Evolutionary conservation across 176 grass and related monocot genomes (phyloP).

Genomic region (Eleusine coracana): DNA sequence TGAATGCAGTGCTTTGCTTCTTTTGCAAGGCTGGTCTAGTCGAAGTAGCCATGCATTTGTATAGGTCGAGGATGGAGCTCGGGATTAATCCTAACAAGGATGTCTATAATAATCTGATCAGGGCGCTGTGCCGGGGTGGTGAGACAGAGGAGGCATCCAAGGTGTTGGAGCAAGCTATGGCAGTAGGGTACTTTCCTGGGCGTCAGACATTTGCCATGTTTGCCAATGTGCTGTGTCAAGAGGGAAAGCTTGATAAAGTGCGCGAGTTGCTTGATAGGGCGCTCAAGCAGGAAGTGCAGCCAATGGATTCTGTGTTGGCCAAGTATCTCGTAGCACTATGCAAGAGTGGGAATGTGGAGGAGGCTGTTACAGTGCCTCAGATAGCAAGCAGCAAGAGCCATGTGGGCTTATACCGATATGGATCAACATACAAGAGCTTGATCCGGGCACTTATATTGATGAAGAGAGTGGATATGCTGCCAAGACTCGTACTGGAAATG

Average conservation of each 20-base stretch:
- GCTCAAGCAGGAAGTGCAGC: slow-evolving; percentile 60
- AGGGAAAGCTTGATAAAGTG: slow-evolving; percentile 80
- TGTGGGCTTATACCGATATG: slow-evolving; percentile 57
- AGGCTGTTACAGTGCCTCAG: slow-evolving; percentile 59
- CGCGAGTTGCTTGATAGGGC: slow-evolving; percentile 70
- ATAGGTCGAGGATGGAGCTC: slow-evolving; percentile 68
- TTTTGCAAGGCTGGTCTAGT: slow-evolving; percentile 97
- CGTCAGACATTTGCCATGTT: slow-evolving; percentile 72
- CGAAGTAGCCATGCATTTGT: slow-evolving; percentile 77
- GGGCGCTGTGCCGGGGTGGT: slow-evolving; percentile 64
- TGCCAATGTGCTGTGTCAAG: slow-evolving; percentile 66
- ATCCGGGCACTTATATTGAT: slow-evolving; percentile 71
- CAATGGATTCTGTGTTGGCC: slow-evolving; percentile 55
- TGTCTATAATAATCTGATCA: slow-evolving; percentile 76
- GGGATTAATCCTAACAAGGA: slow-evolving; percentile 70
- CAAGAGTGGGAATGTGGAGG: slow-evolving; percentile 75
- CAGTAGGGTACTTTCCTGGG: slow-evolving; percentile 67
- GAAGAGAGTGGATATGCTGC: slow-evolving; percentile 64
- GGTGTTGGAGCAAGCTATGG: slow-evolving; percentile 74
- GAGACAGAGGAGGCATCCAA: slow-evolving; percentile 57
- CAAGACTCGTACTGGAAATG: slow-evolving; percentile 87
- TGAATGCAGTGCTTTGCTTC: slow-evolving; percentile 86
- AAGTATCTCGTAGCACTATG: slow-evolving; percentile 77
- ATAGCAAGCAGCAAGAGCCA: slow-evolving; percentile 49
- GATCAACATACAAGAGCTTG: slow-evolving; percentile 81